Evolutionary conservation across 768 basidiomycete genomes (phyloP).

Genomic region (Chalciporus pseudorubinellus): DNA sequence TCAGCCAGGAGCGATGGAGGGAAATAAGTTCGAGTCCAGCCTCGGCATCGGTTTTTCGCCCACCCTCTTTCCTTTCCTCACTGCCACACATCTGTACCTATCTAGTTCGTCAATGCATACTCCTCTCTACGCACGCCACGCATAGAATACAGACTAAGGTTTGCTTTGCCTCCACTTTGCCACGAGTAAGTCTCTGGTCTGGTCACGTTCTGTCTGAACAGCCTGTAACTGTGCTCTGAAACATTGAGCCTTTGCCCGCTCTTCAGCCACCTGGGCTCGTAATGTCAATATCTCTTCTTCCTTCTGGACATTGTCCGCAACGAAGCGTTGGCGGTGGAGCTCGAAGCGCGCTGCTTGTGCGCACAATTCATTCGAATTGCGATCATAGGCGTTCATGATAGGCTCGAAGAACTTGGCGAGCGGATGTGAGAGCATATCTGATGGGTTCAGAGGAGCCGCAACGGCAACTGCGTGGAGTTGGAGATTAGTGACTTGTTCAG

Average conservation of each 20-base stretch:
- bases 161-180: slow-evolving; percentile 5
- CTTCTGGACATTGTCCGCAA: slow-evolving; percentile 4
- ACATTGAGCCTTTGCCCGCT: slow-evolving; percentile 4
- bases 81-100: no score
- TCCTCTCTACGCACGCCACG: no score
- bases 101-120: no score
- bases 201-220: slow-evolving; percentile 6
- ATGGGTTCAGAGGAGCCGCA: not conserved
- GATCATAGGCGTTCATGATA: slow-evolving; percentile 12
- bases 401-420: slow-evolving; percentile 8
- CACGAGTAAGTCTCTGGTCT: slow-evolving; percentile 7
- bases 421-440: slow-evolving; percentile 3
- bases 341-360: slow-evolving; percentile 9
- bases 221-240: slow-evolving; percentile 3
- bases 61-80: no score
- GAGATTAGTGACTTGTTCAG: no score
- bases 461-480: not conserved
- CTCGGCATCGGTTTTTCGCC: no score
- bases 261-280: slow-evolving; percentile 7
- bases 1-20: not conserved
- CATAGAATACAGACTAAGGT: not conserved
- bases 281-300: slow-evolving; percentile 4
- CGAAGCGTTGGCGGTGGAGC: slow-evolving; percentile 8
- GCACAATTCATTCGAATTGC: not conserved
- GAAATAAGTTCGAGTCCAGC: not conserved